A percentile compares a stretch with the other conserved stretches of the same genome.
phyloP scores from a whole-genome alignment of 2,329 filamentous ascomycete species.

The Arthrobotrys megalospora region DNA sequence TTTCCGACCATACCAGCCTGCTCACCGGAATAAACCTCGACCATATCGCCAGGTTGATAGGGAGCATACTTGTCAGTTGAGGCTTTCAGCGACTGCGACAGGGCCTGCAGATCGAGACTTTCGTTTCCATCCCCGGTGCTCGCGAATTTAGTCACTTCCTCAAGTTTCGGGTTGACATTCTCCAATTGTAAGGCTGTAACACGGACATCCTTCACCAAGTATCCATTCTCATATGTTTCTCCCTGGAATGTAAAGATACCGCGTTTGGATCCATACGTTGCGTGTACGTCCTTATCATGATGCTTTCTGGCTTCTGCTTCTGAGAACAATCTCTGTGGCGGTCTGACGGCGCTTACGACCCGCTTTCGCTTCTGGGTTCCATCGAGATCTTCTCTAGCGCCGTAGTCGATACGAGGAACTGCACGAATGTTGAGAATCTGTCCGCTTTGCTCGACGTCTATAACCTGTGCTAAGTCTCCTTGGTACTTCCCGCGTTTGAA shows the following conservation, averaged over 20 bases:
- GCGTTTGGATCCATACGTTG: constrained; percentile 69
- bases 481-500: constrained; percentile 85
- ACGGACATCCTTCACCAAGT: constrained; percentile 93
- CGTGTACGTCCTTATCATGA: constrained; percentile 76
- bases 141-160: constrained; percentile 96
- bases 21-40: constrained; percentile 95
- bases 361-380: constrained; percentile 83
- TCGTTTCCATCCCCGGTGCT: constrained; percentile 90
- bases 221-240: constrained; percentile 92
- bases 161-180: constrained; percentile 91
- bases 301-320: constrained; percentile 93
- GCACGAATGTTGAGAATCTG: constrained; percentile 88
- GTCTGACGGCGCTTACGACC: constrained; percentile 75
- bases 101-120: constrained; percentile 89
- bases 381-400: constrained; percentile 82
- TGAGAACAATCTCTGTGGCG: constrained; percentile 91
- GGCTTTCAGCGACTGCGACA: constrained; percentile 90
- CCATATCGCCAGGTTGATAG: constrained; percentile 93
- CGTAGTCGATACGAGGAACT: constrained; percentile 93
- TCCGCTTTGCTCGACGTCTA: constrained; percentile 93
- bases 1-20: constrained; percentile 91
- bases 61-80: constrained; percentile 78
- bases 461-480: constrained; percentile 90
- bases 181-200: constrained; percentile 87
- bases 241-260: constrained; percentile 88